These are phyloP conservation scores for Paulownia fortunei DNA, from an alignment of 257 asterid species.

Conservation along the genomic window DNA sequence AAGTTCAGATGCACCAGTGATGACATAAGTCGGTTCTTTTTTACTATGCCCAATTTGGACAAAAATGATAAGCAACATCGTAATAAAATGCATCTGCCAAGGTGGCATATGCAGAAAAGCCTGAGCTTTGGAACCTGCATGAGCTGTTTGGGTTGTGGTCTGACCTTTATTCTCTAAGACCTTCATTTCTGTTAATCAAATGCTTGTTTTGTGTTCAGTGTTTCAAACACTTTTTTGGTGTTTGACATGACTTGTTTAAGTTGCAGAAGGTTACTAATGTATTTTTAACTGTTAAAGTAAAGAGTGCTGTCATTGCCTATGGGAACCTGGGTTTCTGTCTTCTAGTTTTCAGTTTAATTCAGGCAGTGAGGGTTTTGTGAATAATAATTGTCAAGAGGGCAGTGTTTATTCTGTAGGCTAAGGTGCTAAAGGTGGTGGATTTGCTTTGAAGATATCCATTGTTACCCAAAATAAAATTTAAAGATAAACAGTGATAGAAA, in stretches of 20 bases:
- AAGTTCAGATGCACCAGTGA: not conserved
- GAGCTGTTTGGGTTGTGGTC: not conserved
- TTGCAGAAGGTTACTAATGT: not conserved
- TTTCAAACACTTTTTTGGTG: not conserved
- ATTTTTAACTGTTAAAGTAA: not conserved
- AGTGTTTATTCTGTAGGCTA: not conserved
- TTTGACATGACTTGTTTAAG: not conserved
- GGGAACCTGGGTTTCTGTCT: not conserved
- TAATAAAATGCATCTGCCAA: not conserved
- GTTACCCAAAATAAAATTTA: not conserved
- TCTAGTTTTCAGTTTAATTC: constrained; percentile 5
- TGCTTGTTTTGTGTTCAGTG: not conserved
- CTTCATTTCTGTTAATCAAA: not conserved
- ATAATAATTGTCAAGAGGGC: not conserved
- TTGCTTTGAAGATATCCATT: constrained; percentile 16
- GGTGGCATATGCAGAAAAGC: not conserved
- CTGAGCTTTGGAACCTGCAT: not conserved
- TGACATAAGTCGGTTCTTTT: no score
- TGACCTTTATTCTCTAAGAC: not conserved
- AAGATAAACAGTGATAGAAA: not conserved
- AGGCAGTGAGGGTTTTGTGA: not conserved
- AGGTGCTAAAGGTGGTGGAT: not conserved
- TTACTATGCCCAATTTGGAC: not conserved
- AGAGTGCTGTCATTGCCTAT: not conserved
- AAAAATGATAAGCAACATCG: not conserved